phyloP scores from a whole-genome alignment of 2,329 filamentous ascomycete species.

The Kalaharituber pfeilii region DNA sequence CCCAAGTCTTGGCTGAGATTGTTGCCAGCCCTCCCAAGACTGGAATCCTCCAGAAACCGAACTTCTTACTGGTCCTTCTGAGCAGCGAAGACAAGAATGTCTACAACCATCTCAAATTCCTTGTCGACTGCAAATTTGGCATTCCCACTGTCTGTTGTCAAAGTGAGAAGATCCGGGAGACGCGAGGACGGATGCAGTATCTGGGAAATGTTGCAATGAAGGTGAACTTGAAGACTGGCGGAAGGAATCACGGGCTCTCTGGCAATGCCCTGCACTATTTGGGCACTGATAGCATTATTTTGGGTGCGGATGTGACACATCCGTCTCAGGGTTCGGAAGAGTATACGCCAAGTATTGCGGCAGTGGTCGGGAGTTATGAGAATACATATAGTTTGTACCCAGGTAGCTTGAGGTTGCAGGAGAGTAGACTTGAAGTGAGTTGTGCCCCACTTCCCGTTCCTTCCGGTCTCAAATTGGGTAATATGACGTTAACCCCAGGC shows the following conservation, averaged over 20 bases:
- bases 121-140: conserved; percentile 49
- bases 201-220: conserved; percentile 57
- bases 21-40: neutral
- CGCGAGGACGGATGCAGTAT: conserved; percentile 33
- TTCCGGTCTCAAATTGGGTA: neutral
- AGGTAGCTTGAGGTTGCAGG: conserved; percentile 50
- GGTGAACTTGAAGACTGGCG: conserved; percentile 64
- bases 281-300: conserved; percentile 56
- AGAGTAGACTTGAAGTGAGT: conserved; percentile 38
- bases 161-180: conserved; percentile 32
- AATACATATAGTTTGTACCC: conserved; percentile 57
- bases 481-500: neutral
- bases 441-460: neutral
- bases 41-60: neutral
- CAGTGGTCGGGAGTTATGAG: conserved; percentile 60
- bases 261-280: conserved; percentile 32
- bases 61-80: conserved; percentile 41
- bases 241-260: conserved; percentile 36
- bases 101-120: conserved; percentile 50
- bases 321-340: conserved; percentile 47
- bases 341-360: conserved; percentile 54
- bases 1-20: neutral
- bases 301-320: conserved; percentile 80
- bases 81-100: conserved; percentile 34
- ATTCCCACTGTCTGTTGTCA: conserved; percentile 52